Conservation (phyloP, 805 yeast species). For the Monosporozyma aerobia region DNA sequence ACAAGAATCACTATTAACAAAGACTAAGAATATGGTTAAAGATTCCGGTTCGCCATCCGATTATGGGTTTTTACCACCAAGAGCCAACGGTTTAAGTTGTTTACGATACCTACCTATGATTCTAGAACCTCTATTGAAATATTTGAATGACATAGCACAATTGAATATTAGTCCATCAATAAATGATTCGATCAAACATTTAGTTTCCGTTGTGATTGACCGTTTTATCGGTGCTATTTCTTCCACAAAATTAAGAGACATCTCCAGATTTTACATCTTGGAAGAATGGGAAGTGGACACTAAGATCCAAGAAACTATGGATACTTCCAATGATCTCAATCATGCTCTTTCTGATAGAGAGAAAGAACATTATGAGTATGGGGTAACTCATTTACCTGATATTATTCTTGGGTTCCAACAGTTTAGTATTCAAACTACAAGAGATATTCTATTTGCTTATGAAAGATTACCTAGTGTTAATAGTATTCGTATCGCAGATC, state of each 20-base stretch:
- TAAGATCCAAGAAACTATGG: conserved; percentile 9
- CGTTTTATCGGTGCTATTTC: conserved; percentile 41
- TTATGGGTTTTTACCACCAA: conserved; percentile 55
- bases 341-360: background rate
- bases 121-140: conserved; percentile 34
- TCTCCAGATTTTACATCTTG: conserved; percentile 31
- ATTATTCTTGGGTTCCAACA: conserved; percentile 29
- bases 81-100: conserved; percentile 53
- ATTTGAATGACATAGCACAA: conserved; percentile 37
- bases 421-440: conserved; percentile 27
- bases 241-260: conserved; percentile 44
- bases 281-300: conserved; percentile 34
- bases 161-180: conserved; percentile 34
- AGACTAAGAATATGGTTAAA: conserved; percentile 1
- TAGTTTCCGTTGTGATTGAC: conserved; percentile 33
- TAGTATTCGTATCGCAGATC: conserved; percentile 30
- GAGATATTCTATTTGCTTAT: conserved; percentile 28
- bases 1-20: conserved; percentile 11
- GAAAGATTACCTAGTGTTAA: conserved; percentile 30
- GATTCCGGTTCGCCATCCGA: conserved; percentile 26
- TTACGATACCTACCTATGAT: conserved; percentile 42
- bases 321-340: background rate
- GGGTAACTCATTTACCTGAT: conserved; percentile 33
- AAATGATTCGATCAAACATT: conserved; percentile 30
- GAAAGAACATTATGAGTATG: conserved; percentile 15